phyloP scores from a whole-genome alignment of 2,329 filamentous ascomycete genomes.

The Monilinia aucupariae region DNA sequence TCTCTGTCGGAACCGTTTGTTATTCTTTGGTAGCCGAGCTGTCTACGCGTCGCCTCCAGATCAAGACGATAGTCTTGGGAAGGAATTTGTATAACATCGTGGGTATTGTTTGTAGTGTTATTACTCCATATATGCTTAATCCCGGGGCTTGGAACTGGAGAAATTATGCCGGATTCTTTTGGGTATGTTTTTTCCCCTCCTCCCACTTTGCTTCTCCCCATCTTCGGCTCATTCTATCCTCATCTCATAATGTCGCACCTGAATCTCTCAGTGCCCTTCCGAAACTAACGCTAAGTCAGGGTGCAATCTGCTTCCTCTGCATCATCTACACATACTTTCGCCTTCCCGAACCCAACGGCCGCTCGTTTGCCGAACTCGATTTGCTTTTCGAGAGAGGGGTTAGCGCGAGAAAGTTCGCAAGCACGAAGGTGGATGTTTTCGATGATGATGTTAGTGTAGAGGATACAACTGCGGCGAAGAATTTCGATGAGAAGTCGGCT shows the following conservation, averaged over 20 bases:
- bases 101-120: conserved; percentile 71
- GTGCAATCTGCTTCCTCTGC: conserved; percentile 56
- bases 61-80: conserved; percentile 86
- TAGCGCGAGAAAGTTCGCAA: conserved; percentile 36
- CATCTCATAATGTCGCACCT: no score
- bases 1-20: conserved; percentile 82
- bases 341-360: conserved; percentile 71
- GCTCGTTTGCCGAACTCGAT: conserved; percentile 82
- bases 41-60: conserved; percentile 74
- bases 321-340: conserved; percentile 72
- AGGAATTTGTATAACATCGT: conserved; percentile 69
- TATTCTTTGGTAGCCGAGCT: conserved; percentile 85
- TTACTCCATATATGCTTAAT: conserved; percentile 93
- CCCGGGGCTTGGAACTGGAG: conserved; percentile 81
- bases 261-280: not conserved
- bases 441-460: conserved; percentile 26
- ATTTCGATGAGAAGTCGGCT: conserved; percentile 64
- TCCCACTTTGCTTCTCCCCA: not conserved
- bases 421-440: conserved; percentile 33
- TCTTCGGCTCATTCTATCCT: not conserved
- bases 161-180: conserved; percentile 72
- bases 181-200: conserved; percentile 41
- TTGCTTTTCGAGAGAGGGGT: conserved; percentile 72
- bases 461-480: conserved; percentile 19
- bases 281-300: not conserved